Percentiles rank a stretch among this genome's conserved stretches.
Conservation (phyloP, 75 land plant species). For the Selaginella tamariscina region DNA sequence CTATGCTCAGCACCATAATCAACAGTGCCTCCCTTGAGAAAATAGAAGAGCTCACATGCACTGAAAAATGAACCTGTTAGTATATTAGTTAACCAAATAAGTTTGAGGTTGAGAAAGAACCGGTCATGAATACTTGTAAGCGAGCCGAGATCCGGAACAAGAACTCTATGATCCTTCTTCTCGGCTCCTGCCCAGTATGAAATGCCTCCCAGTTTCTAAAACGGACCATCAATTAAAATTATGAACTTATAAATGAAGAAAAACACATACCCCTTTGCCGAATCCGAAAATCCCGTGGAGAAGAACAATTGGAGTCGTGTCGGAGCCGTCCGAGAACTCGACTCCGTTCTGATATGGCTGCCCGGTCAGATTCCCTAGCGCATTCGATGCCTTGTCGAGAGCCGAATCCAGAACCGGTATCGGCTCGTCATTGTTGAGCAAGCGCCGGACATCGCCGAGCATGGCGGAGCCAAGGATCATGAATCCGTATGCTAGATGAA, state of each 20-base stretch:
- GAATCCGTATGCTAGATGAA: constrained; percentile 54
- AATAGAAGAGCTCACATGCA: constrained; percentile 90
- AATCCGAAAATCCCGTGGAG: constrained; percentile 9
- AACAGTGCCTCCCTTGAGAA: constrained; percentile 86
- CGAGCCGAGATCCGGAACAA: constrained; percentile 11
- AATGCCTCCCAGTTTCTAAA: constrained; percentile 1
- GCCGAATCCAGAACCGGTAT: too few species aligned
- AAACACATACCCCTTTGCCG: constrained; percentile 6
- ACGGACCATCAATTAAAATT: not conserved
- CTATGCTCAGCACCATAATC: constrained; percentile 95
- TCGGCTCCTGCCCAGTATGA: not conserved
- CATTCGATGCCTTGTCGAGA: too few species aligned
- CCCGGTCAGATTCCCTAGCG: too few species aligned
- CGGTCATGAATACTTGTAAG: constrained; percentile 10
- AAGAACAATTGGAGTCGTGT: not conserved
- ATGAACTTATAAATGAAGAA: not conserved
- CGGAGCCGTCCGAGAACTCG: not conserved
- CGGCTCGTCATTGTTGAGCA: not conserved
- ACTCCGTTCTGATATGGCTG: too few species aligned
- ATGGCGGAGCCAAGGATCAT: constrained; percentile 65
- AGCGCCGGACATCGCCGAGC: constrained; percentile 46
- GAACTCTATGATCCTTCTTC: not conserved
- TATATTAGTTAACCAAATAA: too few species aligned
- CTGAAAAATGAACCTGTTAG: constrained; percentile 35
- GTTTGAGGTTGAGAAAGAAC: constrained; percentile 5